Base-by-base conservation (phyloP, 257 asterid species). In the Fraxinus cuspidata region DNA sequence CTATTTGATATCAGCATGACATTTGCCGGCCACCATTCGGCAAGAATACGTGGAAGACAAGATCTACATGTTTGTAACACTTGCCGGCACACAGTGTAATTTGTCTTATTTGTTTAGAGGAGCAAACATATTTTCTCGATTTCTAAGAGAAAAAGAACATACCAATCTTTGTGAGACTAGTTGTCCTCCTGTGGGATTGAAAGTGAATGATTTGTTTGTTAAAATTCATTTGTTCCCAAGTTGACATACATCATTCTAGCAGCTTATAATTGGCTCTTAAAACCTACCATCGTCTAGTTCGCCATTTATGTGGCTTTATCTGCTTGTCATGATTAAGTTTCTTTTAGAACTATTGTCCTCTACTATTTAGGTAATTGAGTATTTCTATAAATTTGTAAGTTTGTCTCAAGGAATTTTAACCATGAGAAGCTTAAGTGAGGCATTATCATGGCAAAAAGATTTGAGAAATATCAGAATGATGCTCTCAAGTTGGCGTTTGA, bases 361-460 rank as follows among this genome's bases (percentile, higher is more conserved):
- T 16, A 31, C 4, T 21, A 15, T 64, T 65, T 75, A 25, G 5
- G 16, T 74, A 34, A 21, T 53, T 31, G 8, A n/a, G 10, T 21
- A 32, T 68, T 29, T 18, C 63, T 70, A 77, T 77, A 70, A 51
- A 77, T 35, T 51, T 0, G 11, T 0, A 13, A 70, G 81, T 42
- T 42, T 63, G 1, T 51, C 25, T 16, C 63, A 23, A 29, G 69
- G 38, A 51, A 34, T 49, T 23, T 42, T 15, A 70, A 51, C 60
- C 31, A 53, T 70, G 76, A 77, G 58, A 77, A 28, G 11, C 31
- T 49, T 23, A 42, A 64, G 66, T 70, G 37, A 51, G 12, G 7
- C 38, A 58, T n/a, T 58, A 47, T 69, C 67, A 81, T 81, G 84
- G 84, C 74, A 25, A 81, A 44, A 23, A 76, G 78, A 44, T 81